Percentiles rank a stretch among this genome's conserved stretches.
phyloP scores from a whole-genome alignment of 768 basidiomycete genomes.

The Termitomyces sp. region DNA sequence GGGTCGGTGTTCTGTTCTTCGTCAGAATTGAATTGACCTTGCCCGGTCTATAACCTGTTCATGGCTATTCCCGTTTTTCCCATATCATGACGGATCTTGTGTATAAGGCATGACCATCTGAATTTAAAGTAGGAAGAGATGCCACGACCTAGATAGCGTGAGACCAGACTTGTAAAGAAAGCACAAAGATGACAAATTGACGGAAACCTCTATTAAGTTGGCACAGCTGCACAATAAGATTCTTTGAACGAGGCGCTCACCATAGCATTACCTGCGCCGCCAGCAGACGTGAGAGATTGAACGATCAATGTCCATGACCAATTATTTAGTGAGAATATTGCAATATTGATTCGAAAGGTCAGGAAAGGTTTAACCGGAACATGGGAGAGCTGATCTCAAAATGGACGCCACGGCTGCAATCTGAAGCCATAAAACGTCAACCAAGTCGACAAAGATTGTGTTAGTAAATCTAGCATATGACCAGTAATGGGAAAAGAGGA shows the following conservation, averaged over 20 bases:
- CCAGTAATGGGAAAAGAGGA: background rate
- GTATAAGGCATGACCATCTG: background rate
- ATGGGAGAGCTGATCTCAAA: background rate
- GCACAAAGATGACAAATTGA: background rate
- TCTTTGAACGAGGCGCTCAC: background rate
- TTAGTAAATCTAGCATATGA: background rate
- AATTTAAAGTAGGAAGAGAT: background rate
- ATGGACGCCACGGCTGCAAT: slow-evolving; percentile 1
- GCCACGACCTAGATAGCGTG: background rate
- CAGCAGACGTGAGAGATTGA: background rate
- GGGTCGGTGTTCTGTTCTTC: too few species aligned
- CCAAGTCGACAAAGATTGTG: background rate
- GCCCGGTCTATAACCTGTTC: too few species aligned
- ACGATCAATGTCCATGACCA: too few species aligned
- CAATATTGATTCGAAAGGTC: too few species aligned
- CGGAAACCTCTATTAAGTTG: background rate
- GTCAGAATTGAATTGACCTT: too few species aligned
- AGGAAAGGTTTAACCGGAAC: background rate
- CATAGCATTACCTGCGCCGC: too few species aligned
- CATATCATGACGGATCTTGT: background rate
- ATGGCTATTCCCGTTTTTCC: too few species aligned
- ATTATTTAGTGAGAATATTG: background rate
- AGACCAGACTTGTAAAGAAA: background rate
- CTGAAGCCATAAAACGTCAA: background rate
- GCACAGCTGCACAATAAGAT: background rate